These are phyloP conservation scores for Didymella exigua DNA, from an alignment of 2,329 filamentous ascomycete species.

Conservation along the genomic window DNA sequence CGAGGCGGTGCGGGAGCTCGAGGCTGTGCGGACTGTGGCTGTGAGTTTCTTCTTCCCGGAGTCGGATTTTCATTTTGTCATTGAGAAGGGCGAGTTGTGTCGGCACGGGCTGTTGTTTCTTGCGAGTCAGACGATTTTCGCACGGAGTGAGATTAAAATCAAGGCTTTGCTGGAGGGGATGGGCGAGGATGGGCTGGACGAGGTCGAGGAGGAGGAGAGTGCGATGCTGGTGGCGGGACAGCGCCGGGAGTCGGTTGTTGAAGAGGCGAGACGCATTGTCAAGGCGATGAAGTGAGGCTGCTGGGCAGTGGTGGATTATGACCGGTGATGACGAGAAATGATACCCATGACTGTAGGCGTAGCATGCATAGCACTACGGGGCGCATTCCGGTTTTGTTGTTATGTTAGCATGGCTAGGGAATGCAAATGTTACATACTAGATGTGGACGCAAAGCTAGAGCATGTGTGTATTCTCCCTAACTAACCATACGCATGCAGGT, in stretches of 20 bases:
- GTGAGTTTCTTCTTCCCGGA: slow-evolving; percentile 40
- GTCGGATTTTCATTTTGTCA: slow-evolving; percentile 30
- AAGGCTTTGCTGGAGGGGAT: slow-evolving; percentile 27
- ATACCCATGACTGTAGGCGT: slow-evolving; percentile 9
- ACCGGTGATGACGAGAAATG: not conserved
- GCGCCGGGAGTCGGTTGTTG: slow-evolving; percentile 2
- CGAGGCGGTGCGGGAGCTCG: slow-evolving; percentile 22
- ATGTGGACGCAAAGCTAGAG: not conserved
- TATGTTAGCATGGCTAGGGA: not conserved
- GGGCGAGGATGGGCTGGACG: slow-evolving; percentile 15
- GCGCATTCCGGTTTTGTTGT: not conserved
- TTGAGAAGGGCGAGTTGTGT: slow-evolving; percentile 21
- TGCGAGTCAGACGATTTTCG: slow-evolving; percentile 38
- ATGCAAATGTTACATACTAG: not conserved
- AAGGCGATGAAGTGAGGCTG: slow-evolving; percentile 7
- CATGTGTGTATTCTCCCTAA: not conserved
- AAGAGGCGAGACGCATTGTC: slow-evolving; percentile 6
- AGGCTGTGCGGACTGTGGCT: slow-evolving; percentile 13
- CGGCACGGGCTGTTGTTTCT: slow-evolving; percentile 31
- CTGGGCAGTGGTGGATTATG: not conserved
- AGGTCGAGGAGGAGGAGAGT: slow-evolving; percentile 5
- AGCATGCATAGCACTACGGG: not conserved
- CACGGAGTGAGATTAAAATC: slow-evolving; percentile 35
- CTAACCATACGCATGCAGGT: not conserved
- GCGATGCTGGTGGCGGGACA: not conserved